Evolutionary conservation across 805 yeast genomes (phyloP).

Genomic region (Wickerhamomyces kurtzmanii): DNA sequence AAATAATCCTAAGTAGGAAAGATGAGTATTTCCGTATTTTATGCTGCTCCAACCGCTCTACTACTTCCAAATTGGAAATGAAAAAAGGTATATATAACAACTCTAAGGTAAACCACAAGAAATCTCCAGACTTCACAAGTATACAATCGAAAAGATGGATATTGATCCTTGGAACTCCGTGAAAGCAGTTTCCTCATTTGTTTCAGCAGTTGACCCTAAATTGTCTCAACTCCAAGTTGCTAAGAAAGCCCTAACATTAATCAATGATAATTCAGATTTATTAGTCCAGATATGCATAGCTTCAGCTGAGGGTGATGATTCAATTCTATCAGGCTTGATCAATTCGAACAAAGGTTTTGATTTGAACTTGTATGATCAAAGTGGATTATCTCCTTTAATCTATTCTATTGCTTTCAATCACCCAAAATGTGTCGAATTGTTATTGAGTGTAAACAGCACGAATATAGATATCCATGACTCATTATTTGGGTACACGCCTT

Average conservation of each 20-base stretch:
- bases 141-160: slow-evolving; percentile 2
- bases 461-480: slow-evolving; percentile 44
- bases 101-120: no score
- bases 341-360: slow-evolving; percentile 13
- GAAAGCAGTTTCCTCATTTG: slow-evolving; percentile 9
- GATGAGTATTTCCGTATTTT: no score
- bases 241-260: slow-evolving; percentile 21
- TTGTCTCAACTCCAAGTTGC: slow-evolving; percentile 24
- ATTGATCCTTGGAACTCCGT: slow-evolving; percentile 23
- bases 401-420: slow-evolving; percentile 49
- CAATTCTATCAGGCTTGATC: slow-evolving; percentile 17
- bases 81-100: no score
- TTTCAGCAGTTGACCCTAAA: slow-evolving; percentile 16
- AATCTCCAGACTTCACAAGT: no score
- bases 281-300: slow-evolving; percentile 26
- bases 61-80: no score
- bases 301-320: slow-evolving; percentile 26
- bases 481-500: slow-evolving; percentile 48
- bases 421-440: slow-evolving; percentile 35
- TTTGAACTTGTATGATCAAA: slow-evolving; percentile 21
- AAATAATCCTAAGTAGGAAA: no score
- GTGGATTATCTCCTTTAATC: slow-evolving; percentile 36
- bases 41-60: no score
- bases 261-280: slow-evolving; percentile 18
- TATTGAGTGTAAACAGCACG: slow-evolving; percentile 26